Evolutionary conservation across 805 yeast species (phyloP), one percentile per base, ranked within the genome.

Genomic region (Komagataella ulmi): DNA sequence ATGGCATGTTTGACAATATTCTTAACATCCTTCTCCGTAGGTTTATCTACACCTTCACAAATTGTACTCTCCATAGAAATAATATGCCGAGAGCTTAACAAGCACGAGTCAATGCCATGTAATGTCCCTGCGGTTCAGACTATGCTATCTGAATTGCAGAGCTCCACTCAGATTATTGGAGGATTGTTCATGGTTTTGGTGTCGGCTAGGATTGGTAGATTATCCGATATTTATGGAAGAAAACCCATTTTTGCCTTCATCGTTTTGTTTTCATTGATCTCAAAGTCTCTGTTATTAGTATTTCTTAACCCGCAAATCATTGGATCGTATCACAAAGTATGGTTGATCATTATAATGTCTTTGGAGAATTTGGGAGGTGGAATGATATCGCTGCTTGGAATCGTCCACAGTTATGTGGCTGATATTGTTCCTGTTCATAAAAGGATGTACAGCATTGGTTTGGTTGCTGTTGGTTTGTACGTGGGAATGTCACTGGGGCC

Each of bases 401-500:
- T 84, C 30, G 68, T 79, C 10, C 82, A 82, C 60, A 78, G 90
- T 54, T 88, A 87, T 60, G 73, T 85, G 17, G 71, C 88, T 3
- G 96, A 88, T 66, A 79, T 87, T 45, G 81, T 81, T 6, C 83
- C 80, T 18, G 75, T 86, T 1, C 72, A 70, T 40, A 71, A 76
- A 52, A 68, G 95, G 54, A 74, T 79, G 21, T 72, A 76, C 51
- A 70, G 75, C 18, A 68, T 86, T 56, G 87, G 90, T 10, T 66
- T 79, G 24, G 67, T 77, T 23, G 69, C 76, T 61, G 86, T 90
- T 8, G 65, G 76, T 17, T 64, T 84, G 49, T 82, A 77, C 58
- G 69, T 74, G 3, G 85, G 89, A 0, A 59, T 80, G 56, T 83
- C 83, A 1, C 10, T 75, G 7, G 93, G 91, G 1, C 93, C 95